phyloP scores from a whole-genome alignment of 2,329 filamentous ascomycete species.

The Fusarium nelsonii region DNA sequence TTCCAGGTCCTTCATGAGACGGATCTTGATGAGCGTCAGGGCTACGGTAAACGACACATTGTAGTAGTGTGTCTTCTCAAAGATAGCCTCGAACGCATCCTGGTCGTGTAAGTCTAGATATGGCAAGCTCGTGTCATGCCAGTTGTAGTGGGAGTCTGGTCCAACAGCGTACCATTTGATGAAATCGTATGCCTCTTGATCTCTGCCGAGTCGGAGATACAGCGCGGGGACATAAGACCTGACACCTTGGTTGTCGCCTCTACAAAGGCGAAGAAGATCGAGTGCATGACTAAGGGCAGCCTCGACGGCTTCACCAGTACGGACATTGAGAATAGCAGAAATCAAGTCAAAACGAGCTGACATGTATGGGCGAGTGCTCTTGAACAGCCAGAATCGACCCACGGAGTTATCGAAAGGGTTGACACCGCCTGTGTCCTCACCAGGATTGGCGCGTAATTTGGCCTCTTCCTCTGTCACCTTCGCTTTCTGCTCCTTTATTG shows the following conservation, averaged over 20 bases:
- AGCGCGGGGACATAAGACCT: conserved; percentile 3
- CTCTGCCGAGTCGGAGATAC: conserved; percentile 13
- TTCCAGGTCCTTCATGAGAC: conserved; percentile 16
- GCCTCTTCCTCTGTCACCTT: not conserved
- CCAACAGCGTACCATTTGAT: conserved; percentile 23
- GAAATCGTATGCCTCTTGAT: conserved; percentile 22
- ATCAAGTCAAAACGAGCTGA: not conserved
- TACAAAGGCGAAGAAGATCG: not conserved
- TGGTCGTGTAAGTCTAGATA: conserved; percentile 14
- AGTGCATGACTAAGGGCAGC: not conserved
- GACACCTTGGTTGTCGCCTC: conserved; percentile 17
- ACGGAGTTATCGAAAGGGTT: not conserved
- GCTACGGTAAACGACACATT: conserved; percentile 9
- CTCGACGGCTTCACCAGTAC: conserved; percentile 17
- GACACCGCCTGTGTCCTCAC: not conserved
- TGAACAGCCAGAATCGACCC: not conserved
- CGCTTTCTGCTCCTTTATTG: conserved; percentile 6
- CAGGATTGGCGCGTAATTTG: not conserved
- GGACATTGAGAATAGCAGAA: conserved; percentile 6
- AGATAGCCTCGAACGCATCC: conserved; percentile 14
- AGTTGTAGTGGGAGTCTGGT: not conserved
- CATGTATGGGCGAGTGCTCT: conserved; percentile 27
- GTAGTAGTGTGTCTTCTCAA: not conserved
- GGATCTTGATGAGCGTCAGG: conserved; percentile 22
- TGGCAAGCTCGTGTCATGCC: not conserved